Conservation (phyloP, 768 basidiomycete genomes). For the Cystobasidium onofrii region DNA sequence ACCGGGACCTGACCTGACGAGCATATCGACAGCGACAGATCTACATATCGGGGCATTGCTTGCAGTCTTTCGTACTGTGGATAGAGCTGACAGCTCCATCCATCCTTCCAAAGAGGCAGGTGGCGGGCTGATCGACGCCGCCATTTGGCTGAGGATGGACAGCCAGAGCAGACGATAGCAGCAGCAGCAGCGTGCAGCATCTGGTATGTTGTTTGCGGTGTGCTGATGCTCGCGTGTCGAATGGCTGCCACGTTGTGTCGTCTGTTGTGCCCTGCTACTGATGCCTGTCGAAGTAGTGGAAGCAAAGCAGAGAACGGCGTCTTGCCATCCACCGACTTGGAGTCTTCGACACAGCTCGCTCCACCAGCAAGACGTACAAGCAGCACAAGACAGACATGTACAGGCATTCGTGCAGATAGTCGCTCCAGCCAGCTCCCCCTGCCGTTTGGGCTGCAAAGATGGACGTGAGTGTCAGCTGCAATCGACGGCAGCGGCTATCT, state of each 20-base stretch:
- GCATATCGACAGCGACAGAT: not conserved
- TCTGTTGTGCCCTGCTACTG: too few relatives aligned
- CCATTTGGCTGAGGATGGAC: not conserved
- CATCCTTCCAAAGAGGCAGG: not conserved
- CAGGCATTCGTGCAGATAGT: too few relatives aligned
- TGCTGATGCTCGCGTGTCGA: too few relatives aligned
- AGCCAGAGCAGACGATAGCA: not conserved
- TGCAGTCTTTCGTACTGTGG: not conserved
- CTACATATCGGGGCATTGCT: not conserved
- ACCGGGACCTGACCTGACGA: not conserved
- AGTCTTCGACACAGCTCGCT: not conserved
- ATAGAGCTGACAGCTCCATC: not conserved
- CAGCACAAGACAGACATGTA: not conserved
- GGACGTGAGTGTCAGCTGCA: not conserved
- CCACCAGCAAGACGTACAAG: not conserved
- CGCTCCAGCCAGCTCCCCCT: not conserved
- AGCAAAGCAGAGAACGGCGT: not conserved
- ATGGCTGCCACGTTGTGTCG: too few relatives aligned
- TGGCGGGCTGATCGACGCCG: not conserved
- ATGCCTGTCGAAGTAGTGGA: not conserved
- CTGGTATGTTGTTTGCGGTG: too few relatives aligned
- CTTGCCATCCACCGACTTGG: not conserved
- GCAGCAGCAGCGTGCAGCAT: not conserved
- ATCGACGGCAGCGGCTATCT: too few relatives aligned
- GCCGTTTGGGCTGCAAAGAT: not conserved